Evolutionary conservation across 768 basidiomycete species (phyloP).

Genomic region (Collybiopsis luxurians): DNA sequence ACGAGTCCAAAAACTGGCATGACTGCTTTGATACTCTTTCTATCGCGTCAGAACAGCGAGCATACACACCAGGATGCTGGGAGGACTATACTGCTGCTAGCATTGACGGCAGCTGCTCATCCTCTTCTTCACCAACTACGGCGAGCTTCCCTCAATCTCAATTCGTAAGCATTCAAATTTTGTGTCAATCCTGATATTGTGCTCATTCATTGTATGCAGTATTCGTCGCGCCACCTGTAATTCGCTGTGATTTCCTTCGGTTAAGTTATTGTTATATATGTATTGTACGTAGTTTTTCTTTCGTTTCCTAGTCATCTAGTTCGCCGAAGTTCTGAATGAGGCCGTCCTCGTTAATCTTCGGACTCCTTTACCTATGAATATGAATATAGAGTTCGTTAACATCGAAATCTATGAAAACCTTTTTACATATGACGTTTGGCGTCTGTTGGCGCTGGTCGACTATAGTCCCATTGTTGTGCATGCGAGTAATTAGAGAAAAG

Average conservation of each 20-base stretch:
- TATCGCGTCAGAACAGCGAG: neutral
- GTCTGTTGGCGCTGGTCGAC: too few relatives aligned
- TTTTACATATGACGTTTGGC: too few relatives aligned
- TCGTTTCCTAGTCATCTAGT: too few relatives aligned
- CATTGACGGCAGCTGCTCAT: neutral
- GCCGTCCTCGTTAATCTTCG: too few relatives aligned
- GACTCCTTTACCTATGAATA: too few relatives aligned
- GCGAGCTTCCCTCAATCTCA: neutral
- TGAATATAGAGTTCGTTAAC: too few relatives aligned
- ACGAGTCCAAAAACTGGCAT: neutral
- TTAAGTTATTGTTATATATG: neutral
- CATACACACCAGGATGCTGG: neutral
- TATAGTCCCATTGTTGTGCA: too few relatives aligned
- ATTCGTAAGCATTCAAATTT: neutral
- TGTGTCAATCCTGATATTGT: neutral
- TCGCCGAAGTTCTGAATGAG: too few relatives aligned
- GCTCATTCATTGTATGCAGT: neutral
- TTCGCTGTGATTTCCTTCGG: neutral
- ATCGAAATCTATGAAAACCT: too few relatives aligned
- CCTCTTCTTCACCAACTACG: slow-evolving; percentile 1
- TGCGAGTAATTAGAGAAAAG: neutral
- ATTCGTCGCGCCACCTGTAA: neutral
- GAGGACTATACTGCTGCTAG: neutral
- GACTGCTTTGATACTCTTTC: neutral
- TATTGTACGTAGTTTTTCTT: too few relatives aligned